Evolutionary conservation across 192 early-diverging fungal species (phyloP).

Genomic region (Funneliformis geosporum): DNA sequence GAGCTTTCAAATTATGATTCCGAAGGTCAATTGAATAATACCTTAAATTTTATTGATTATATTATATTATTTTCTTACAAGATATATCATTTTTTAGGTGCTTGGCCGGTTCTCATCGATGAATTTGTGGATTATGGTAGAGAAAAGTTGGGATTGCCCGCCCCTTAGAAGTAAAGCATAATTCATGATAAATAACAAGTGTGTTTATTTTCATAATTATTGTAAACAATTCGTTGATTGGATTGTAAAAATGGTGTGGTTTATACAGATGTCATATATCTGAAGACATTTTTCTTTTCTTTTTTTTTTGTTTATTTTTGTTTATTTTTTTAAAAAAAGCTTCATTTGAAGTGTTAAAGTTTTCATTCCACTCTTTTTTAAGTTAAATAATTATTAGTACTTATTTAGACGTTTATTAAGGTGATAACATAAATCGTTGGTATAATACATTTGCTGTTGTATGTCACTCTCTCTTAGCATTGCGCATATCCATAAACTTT

Average conservation of each 20-base stretch:
- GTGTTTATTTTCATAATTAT: not conserved
- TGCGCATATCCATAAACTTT: not conserved
- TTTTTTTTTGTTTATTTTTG: not conserved
- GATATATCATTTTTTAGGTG: constrained; percentile 44
- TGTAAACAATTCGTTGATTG: not conserved
- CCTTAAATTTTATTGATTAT: not conserved
- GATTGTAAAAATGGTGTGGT: not conserved
- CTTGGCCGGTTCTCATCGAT: constrained; percentile 86
- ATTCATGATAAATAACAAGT: not conserved
- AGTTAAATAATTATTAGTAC: not conserved
- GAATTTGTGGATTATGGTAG: constrained; percentile 39
- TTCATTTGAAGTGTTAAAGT: not conserved
- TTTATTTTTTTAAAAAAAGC: not conserved
- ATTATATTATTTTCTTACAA: not conserved
- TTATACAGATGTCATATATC: not conserved
- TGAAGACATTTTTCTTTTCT: not conserved
- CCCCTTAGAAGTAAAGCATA: not conserved
- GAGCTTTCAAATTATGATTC: constrained; percentile 71
- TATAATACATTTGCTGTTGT: not conserved
- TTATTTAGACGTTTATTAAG: not conserved
- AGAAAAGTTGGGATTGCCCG: constrained; percentile 1
- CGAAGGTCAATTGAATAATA: constrained; percentile 45
- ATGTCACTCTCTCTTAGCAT: not conserved
- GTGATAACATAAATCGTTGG: not conserved
- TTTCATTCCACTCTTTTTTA: not conserved